phyloP scores from a whole-genome alignment of 768 basidiomycete genomes.

The Auricularia sp. region DNA sequence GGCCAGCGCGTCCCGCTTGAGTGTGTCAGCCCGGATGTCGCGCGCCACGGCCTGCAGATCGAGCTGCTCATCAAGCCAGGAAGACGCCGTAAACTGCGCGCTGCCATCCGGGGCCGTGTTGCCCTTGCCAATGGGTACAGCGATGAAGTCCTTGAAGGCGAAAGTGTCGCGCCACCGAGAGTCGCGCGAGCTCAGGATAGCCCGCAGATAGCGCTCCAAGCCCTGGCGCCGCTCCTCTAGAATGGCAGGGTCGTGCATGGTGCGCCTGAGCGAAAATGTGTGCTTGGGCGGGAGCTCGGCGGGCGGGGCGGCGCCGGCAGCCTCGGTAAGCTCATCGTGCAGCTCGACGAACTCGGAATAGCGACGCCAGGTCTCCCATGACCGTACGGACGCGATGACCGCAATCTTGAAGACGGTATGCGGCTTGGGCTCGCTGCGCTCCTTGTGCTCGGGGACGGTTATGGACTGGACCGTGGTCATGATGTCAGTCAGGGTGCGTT shows the following conservation, averaged over 20 bases:
- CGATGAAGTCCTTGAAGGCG: slow-evolving; percentile 80
- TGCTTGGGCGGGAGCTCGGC: slow-evolving; percentile 78
- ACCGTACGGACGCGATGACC: slow-evolving; percentile 78
- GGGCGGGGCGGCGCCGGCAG: slow-evolving; percentile 75
- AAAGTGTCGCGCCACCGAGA: slow-evolving; percentile 71
- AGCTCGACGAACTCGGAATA: slow-evolving; percentile 93
- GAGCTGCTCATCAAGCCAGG: slow-evolving; percentile 86
- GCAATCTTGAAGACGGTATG: slow-evolving; percentile 77
- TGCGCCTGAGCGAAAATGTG: slow-evolving; percentile 54
- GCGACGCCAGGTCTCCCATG: slow-evolving; percentile 90
- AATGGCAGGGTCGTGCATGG: slow-evolving; percentile 44
- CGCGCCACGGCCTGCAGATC: slow-evolving; percentile 69
- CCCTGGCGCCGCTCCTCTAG: slow-evolving; percentile 69
- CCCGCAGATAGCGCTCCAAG: slow-evolving; percentile 77
- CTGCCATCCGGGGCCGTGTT: slow-evolving; percentile 9
- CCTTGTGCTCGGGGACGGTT: slow-evolving; percentile 58
- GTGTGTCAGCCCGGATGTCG: slow-evolving; percentile 75
- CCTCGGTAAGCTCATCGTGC: slow-evolving; percentile 67
- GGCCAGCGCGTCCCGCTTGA: slow-evolving; percentile 77
- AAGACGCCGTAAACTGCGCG: slow-evolving; percentile 56
- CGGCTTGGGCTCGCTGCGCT: slow-evolving; percentile 58
- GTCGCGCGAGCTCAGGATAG: slow-evolving; percentile 75
- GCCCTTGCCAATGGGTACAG: slow-evolving; percentile 54
- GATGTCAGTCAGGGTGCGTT: background rate
- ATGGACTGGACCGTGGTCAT: slow-evolving; percentile 75